A percentile compares a stretch with the other conserved stretches of the same genome.
Conservation (phyloP, 2,329 filamentous ascomycete genomes). For the Juglanconis oblonga region DNA sequence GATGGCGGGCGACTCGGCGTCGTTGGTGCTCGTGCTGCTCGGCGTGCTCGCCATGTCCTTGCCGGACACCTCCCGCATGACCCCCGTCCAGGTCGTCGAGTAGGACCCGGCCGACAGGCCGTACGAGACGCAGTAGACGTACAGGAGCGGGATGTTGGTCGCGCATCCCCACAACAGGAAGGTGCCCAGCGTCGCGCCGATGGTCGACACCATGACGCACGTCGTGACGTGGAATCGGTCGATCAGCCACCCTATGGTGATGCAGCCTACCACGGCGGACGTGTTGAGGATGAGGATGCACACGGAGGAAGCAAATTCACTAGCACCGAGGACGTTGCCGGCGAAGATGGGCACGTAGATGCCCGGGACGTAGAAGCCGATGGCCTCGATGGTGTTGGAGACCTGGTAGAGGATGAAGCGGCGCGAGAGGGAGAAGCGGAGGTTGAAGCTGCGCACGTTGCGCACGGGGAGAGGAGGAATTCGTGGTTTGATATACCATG, state of each 20-base stretch:
- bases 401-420: constrained; percentile 57
- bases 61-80: constrained; percentile 43
- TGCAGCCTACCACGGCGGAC: constrained; percentile 56
- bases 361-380: constrained; percentile 62
- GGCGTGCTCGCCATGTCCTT: constrained; percentile 14
- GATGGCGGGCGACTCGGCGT: constrained; percentile 19
- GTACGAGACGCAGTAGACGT: constrained; percentile 59
- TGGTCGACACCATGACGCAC: constrained; percentile 55
- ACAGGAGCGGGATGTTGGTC: constrained; percentile 49
- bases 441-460: constrained; percentile 37
- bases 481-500: constrained; percentile 55
- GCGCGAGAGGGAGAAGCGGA: constrained; percentile 49
- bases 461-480: constrained; percentile 40
- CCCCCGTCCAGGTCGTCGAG: constrained; percentile 59
- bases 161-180: constrained; percentile 63
- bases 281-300: constrained; percentile 59
- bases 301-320: constrained; percentile 49
- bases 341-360: constrained; percentile 62
- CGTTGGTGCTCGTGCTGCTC: constrained; percentile 4
- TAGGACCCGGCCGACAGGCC: constrained; percentile 66
- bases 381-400: constrained; percentile 56
- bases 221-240: constrained; percentile 53
- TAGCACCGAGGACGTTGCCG: constrained; percentile 40
- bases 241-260: constrained; percentile 55
- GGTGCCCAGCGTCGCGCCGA: constrained; percentile 52